phyloP scores from a whole-genome alignment of 1,139 yeast genomes.

The Kurtzmaniella quercitrusa region DNA sequence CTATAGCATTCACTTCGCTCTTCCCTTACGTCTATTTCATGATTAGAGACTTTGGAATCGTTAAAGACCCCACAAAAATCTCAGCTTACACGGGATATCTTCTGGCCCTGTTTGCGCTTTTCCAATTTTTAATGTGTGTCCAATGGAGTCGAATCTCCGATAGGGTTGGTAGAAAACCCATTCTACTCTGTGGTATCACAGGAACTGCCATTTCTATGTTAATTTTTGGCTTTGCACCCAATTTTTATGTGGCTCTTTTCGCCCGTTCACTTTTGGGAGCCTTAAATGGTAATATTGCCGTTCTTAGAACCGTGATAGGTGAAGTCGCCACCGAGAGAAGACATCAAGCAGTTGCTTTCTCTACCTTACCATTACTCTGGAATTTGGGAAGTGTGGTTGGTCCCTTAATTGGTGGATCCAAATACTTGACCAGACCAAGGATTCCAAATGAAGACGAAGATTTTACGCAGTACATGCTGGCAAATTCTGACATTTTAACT shows the following conservation, averaged over 20 bases:
- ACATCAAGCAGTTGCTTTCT: conserved; percentile 61
- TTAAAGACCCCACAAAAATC: conserved; percentile 48
- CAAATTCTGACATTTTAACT: neutral
- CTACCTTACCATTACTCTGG: conserved; percentile 57
- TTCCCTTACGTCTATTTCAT: conserved; percentile 65
- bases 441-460: neutral
- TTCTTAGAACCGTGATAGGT: conserved; percentile 56
- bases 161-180: conserved; percentile 53
- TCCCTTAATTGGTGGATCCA: conserved; percentile 54
- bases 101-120: conserved; percentile 52
- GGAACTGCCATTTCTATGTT: conserved; percentile 49
- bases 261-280: conserved; percentile 54
- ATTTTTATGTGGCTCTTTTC: conserved; percentile 46
- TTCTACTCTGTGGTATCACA: conserved; percentile 46
- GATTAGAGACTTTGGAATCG: conserved; percentile 54
- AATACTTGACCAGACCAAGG: conserved; percentile 30
- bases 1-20: conserved; percentile 59
- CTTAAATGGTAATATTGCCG: conserved; percentile 60
- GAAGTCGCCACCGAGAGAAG: conserved; percentile 53
- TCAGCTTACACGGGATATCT: conserved; percentile 57
- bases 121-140: conserved; percentile 52
- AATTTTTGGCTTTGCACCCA: conserved; percentile 49
- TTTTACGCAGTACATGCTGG: neutral
- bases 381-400: conserved; percentile 57
- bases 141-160: conserved; percentile 60